Evolutionary conservation across 768 basidiomycete species (phyloP).

Genomic region (Omphalotus guepiniiformis): DNA sequence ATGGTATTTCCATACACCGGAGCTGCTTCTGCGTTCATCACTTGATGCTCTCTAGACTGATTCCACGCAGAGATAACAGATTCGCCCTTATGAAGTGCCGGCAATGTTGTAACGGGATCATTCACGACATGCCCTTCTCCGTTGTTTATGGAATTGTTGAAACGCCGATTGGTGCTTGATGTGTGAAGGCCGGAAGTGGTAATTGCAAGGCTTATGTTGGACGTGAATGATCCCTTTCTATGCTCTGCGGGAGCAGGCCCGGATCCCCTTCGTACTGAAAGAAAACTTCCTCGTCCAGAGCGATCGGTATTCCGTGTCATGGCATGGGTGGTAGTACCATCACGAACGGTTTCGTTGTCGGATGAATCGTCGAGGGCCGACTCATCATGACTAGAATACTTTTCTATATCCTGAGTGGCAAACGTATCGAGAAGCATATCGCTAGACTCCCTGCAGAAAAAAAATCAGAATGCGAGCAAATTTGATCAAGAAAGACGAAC

Average conservation of each 20-base stretch:
- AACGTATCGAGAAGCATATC: background rate
- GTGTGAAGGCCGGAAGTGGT: background rate
- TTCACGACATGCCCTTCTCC: background rate
- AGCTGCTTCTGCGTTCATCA: slow-evolving; percentile 6
- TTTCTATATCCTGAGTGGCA: background rate
- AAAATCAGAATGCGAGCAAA: too few species aligned
- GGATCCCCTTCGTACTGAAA: background rate
- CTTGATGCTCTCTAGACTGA: slow-evolving; percentile 5
- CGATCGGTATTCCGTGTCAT: too few species aligned
- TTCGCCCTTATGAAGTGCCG: slow-evolving; percentile 3
- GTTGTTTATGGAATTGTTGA: background rate
- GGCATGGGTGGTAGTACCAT: background rate
- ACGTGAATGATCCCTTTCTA: slow-evolving; percentile 1
- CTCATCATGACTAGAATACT: slow-evolving; percentile 3
- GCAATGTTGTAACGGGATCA: background rate
- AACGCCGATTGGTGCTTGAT: background rate
- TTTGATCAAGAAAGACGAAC: too few species aligned
- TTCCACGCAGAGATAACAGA: background rate
- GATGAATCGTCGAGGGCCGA: slow-evolving; percentile 8
- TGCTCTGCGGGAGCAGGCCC: background rate
- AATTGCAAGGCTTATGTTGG: slow-evolving; percentile 3
- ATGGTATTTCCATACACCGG: slow-evolving; percentile 1
- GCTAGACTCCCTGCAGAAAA: too few species aligned
- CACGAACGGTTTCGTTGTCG: background rate
- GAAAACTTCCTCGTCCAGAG: background rate